phyloP scores from a whole-genome alignment of 2,329 filamentous ascomycete genomes.

The Colletotrichum lindemuthianum region DNA sequence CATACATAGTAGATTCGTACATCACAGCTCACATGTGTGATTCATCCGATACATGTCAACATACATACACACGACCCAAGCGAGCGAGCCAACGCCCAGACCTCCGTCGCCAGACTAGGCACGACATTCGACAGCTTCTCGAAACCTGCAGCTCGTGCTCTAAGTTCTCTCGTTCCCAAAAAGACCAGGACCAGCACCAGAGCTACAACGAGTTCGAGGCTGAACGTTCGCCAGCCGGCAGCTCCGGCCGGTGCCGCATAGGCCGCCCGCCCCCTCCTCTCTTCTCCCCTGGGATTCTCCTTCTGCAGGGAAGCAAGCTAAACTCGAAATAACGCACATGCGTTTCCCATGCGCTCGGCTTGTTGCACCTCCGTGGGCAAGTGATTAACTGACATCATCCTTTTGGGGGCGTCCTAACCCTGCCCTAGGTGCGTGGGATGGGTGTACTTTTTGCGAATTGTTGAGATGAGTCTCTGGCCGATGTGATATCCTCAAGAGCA shows the following conservation, averaged over 20 bases:
- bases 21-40: too few relatives aligned
- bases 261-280: background rate
- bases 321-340: slow-evolving; percentile 24
- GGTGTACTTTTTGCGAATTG: background rate
- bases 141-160: slow-evolving; percentile 23
- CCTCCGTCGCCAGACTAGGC: slow-evolving; percentile 12
- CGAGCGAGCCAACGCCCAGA: background rate
- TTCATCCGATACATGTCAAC: background rate
- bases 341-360: slow-evolving; percentile 24
- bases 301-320: background rate
- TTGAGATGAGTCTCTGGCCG: background rate
- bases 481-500: too few relatives aligned
- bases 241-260: background rate
- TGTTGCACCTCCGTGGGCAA: slow-evolving; percentile 22
- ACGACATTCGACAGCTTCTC: slow-evolving; percentile 29
- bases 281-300: background rate
- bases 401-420: slow-evolving; percentile 12
- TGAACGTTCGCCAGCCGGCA: background rate
- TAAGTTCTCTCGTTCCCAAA: background rate
- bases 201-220: background rate
- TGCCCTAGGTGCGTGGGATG: background rate
- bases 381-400: slow-evolving; percentile 22
- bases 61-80: too few relatives aligned
- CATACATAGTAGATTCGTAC: too few relatives aligned
- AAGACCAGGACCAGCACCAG: background rate